phyloP scores from a whole-genome alignment of 2,329 filamentous ascomycete species.

The Penicillium sp. region DNA sequence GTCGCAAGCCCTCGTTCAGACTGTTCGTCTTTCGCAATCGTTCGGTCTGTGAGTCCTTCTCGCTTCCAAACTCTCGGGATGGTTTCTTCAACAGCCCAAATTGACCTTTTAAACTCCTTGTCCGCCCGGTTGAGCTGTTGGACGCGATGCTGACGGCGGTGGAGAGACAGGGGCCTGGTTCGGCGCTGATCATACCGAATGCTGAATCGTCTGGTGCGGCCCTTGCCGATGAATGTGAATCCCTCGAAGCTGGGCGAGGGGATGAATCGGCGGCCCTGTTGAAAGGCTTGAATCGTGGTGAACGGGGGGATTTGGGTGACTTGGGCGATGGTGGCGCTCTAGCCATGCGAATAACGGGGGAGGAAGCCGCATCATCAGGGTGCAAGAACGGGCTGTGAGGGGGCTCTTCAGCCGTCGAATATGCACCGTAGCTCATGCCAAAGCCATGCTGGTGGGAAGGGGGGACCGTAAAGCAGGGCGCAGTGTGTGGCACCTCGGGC shows the following conservation, averaged over 20 bases:
- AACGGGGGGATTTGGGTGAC: conserved; percentile 53
- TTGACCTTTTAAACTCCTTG: conserved; percentile 34
- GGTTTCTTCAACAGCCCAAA: conserved; percentile 32
- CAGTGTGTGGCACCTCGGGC: conserved; percentile 23
- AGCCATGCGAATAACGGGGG: conserved; percentile 73
- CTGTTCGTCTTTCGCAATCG: conserved; percentile 31
- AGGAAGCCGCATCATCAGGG: conserved; percentile 53
- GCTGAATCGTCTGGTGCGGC: conserved; percentile 31
- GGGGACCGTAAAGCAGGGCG: conserved; percentile 21
- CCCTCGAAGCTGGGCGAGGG: conserved; percentile 32
- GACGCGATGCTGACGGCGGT: conserved; percentile 38
- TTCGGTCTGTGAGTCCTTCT: conserved; percentile 34
- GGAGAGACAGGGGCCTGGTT: conserved; percentile 37
- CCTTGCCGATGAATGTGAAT: conserved; percentile 35
- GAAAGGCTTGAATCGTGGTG: conserved; percentile 42
- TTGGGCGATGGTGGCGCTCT: conserved; percentile 75
- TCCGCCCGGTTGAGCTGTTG: conserved; percentile 34
- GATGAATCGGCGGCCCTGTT: conserved; percentile 38
- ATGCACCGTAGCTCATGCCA: conserved; percentile 68
- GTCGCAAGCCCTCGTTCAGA: conserved; percentile 31
- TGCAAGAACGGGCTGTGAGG: conserved; percentile 47
- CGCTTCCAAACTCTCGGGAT: conserved; percentile 34
- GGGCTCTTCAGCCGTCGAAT: conserved; percentile 50
- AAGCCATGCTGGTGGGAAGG: conserved; percentile 46
- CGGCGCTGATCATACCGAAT: conserved; percentile 39